Evolutionary conservation across 352 stramenopile genomes (phyloP).

Genomic region (Peronospora tabacina): DNA sequence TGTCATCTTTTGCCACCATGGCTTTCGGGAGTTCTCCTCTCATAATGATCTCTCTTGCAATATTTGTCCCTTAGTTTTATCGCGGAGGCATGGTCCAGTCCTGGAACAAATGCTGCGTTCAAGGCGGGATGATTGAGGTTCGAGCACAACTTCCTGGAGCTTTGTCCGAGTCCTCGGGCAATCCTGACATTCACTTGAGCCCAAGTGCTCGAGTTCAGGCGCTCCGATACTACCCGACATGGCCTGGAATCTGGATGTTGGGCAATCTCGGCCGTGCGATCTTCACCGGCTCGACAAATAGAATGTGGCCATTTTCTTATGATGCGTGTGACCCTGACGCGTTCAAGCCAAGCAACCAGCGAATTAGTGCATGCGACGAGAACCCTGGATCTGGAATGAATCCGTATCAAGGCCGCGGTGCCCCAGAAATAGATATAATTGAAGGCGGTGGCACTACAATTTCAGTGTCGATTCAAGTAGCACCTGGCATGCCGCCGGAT

Average conservation of each 20-base stretch:
- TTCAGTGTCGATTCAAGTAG: constrained; percentile 64
- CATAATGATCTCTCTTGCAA: constrained; percentile 26
- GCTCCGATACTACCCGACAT: constrained; percentile 52
- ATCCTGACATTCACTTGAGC: constrained; percentile 36
- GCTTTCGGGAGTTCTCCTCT: constrained; percentile 17
- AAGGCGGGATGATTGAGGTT: constrained; percentile 85
- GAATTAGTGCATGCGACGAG: constrained; percentile 77
- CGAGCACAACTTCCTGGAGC: constrained; percentile 70
- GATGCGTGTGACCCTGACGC: constrained; percentile 64
- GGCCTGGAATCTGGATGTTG: constrained; percentile 92
- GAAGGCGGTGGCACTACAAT: constrained; percentile 75
- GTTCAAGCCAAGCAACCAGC: constrained; percentile 32
- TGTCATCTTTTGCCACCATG: neutral
- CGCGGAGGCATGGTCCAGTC: constrained; percentile 85
- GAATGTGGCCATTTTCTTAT: constrained; percentile 93
- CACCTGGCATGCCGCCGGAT: constrained; percentile 45
- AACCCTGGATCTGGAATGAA: constrained; percentile 87
- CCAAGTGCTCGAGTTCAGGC: constrained; percentile 26
- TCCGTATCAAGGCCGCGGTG: constrained; percentile 69
- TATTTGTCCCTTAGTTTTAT: constrained; percentile 27
- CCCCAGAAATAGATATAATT: constrained; percentile 92
- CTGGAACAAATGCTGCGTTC: constrained; percentile 93
- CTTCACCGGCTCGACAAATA: constrained; percentile 86
- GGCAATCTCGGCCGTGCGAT: constrained; percentile 90
- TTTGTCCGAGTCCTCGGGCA: constrained; percentile 30